Evolutionary conservation across 768 basidiomycete species (phyloP), one percentile per base, ranked within the genome.

Genomic region (Amanita rubescens): DNA sequence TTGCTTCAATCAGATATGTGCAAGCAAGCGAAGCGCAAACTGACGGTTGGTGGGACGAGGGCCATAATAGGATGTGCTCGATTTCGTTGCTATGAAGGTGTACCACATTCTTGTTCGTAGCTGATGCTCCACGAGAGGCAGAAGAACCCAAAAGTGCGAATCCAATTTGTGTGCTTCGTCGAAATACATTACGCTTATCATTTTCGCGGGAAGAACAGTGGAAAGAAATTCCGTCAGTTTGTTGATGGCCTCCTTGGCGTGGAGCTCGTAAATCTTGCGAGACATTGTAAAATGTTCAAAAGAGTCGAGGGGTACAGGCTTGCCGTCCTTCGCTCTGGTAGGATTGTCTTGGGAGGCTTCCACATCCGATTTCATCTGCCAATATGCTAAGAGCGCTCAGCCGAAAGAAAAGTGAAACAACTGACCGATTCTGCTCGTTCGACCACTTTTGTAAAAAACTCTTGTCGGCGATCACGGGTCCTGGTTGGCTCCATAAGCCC

Each of bases 111-210:
- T 39, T 30, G 50, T 58, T 17, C 5, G 10, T 24, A n/a, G 11
- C 44, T 58, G 57, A 52, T 49, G 10, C 38, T 44, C 34, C 42
- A 57, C 35, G 35, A 61, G 42, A 53, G 54, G 60, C 35, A 55
- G 25, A 46, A 59, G 34, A 24, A 55, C 39, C 58, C 56, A 59
- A 38, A 44, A 55, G 15, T 19, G 42, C 12, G n/a, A 3, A 19
- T 19, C n/a, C 19, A 61, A 55, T 20, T 53, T 54, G 10, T 55
- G 35, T 12, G 58, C 60, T 48, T 59, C 58, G 32, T 61, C 60
- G 37, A 61, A 54, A 32, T 57, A 59, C 19, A 49, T 58, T 34
- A 61, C 27, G 27, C 25, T 46, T 15, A 61, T 15, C 12, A 1
- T 5, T 33, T 19, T 3, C 11, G 12, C 10, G 17, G 12, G 19